phyloP scores from a whole-genome alignment of 768 basidiomycete species.

The Leccinellum albellum region DNA sequence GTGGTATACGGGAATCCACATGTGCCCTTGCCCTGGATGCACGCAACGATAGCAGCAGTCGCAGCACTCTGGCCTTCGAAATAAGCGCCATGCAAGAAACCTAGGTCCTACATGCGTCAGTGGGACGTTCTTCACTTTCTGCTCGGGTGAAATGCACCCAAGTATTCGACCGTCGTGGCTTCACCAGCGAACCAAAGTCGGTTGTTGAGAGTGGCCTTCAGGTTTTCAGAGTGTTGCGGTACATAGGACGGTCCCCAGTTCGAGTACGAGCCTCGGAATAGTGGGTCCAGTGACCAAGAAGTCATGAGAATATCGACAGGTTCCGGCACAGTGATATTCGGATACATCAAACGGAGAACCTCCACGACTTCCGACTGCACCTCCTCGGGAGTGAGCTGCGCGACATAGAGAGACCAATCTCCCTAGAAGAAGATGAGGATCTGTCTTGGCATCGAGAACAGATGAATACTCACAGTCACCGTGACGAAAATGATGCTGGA shows the following conservation, averaged over 20 bases:
- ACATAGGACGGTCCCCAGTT: conserved; percentile 68
- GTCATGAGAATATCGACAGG: conserved; percentile 55
- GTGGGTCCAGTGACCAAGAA: conserved; percentile 50
- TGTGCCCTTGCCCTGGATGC: conserved; percentile 33
- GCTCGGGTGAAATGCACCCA: conserved; percentile 38
- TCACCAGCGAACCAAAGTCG: conserved; percentile 64
- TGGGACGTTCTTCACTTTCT: background rate
- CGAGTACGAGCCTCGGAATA: conserved; percentile 48
- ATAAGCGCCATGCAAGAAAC: conserved; percentile 58
- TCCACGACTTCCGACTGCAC: conserved; percentile 52
- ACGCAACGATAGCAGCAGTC: conserved; percentile 35
- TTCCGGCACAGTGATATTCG: conserved; percentile 48
- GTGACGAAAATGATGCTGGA: conserved; percentile 44
- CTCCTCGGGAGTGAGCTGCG: conserved; percentile 43
- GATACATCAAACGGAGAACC: conserved; percentile 60
- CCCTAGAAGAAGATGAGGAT: conserved; percentile 41
- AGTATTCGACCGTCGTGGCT: conserved; percentile 54
- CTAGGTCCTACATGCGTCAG: conserved; percentile 24
- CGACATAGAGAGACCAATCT: conserved; percentile 57
- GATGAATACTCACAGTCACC: conserved; percentile 20
- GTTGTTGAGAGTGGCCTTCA: conserved; percentile 48
- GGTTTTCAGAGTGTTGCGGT: conserved; percentile 49
- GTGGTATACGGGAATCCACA: conserved; percentile 25
- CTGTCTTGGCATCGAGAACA: background rate
- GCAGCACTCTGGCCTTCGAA: conserved; percentile 48